A percentile compares a stretch with the other conserved stretches of the same genome.
phyloP scores from a whole-genome alignment of 2,329 filamentous ascomycete species.

The Talaromyces sp. region DNA sequence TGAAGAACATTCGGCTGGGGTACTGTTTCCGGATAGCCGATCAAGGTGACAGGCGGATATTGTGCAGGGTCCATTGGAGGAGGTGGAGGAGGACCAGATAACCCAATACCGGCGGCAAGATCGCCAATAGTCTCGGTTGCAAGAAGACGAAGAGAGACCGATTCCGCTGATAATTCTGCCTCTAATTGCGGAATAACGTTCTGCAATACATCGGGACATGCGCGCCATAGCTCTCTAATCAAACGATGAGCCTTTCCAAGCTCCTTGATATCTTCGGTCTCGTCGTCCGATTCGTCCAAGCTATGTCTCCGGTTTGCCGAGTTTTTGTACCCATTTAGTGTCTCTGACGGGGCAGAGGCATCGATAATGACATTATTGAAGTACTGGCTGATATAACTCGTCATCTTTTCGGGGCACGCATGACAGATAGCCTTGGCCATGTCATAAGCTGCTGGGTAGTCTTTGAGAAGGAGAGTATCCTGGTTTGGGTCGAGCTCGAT shows the following conservation, averaged over 20 bases:
- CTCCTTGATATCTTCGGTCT: slow-evolving; percentile 82
- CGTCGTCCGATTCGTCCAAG: slow-evolving; percentile 63
- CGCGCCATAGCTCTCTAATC: slow-evolving; percentile 89
- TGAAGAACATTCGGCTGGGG: slow-evolving; percentile 64
- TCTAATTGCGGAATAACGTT: slow-evolving; percentile 95
- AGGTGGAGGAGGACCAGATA: slow-evolving; percentile 76
- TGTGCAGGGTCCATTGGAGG: slow-evolving; percentile 74
- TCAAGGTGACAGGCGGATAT: slow-evolving; percentile 65
- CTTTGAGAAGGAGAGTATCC: slow-evolving; percentile 78
- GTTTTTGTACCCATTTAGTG: slow-evolving; percentile 50
- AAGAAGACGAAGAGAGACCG: slow-evolving; percentile 77
- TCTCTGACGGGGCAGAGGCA: slow-evolving; percentile 62
- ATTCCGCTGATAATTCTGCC: slow-evolving; percentile 86
- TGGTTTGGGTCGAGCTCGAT: slow-evolving; percentile 69
- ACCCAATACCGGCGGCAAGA: slow-evolving; percentile 89
- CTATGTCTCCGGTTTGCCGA: slow-evolving; percentile 46
- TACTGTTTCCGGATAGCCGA: slow-evolving; percentile 53
- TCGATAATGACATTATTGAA: slow-evolving; percentile 97
- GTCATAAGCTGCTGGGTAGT: slow-evolving; percentile 88
- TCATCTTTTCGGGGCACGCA: slow-evolving; percentile 87
- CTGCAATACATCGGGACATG: slow-evolving; percentile 79
- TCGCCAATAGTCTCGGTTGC: slow-evolving; percentile 94
- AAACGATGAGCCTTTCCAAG: slow-evolving; percentile 85
- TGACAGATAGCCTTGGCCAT: slow-evolving; percentile 96
- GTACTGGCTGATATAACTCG: slow-evolving; percentile 88